These are phyloP conservation scores for Clarkia xantiana DNA, from an alignment of 345 rosid species.

Conservation along the genomic window DNA sequence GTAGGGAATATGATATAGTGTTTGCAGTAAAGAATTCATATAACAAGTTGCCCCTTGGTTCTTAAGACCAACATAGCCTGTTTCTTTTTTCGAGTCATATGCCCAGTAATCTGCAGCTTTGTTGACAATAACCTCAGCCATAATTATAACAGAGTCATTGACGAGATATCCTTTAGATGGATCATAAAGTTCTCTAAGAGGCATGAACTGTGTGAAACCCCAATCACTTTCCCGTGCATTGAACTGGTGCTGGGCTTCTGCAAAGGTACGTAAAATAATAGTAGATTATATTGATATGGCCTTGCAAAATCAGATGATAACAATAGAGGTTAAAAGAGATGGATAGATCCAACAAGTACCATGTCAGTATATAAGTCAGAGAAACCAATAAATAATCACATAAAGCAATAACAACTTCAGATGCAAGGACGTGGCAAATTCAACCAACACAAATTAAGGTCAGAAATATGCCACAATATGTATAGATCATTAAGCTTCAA, in stretches of 20 bases:
- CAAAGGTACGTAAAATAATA: slow-evolving; percentile 3
- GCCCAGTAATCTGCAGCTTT: slow-evolving; percentile 72
- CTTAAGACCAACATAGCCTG: slow-evolving; percentile 94
- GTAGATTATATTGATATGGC: background rate
- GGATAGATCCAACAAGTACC: too few relatives aligned
- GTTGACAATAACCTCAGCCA: slow-evolving; percentile 86
- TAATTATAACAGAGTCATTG: slow-evolving; percentile 62
- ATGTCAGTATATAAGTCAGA: too few relatives aligned
- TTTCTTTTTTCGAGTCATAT: slow-evolving; percentile 89
- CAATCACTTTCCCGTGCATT: slow-evolving; percentile 89
- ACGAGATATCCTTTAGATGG: slow-evolving; percentile 68
- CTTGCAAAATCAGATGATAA: too few relatives aligned
- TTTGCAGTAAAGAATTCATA: slow-evolving; percentile 92
- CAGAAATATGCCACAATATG: too few relatives aligned
- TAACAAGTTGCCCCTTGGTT: slow-evolving; percentile 99
- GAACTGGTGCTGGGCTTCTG: slow-evolving; percentile 92
- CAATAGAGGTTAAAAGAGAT: too few relatives aligned
- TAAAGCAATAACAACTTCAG: too few relatives aligned
- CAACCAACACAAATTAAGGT: too few relatives aligned
- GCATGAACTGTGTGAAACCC: slow-evolving; percentile 93
- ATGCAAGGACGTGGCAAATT: too few relatives aligned
- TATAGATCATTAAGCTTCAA: too few relatives aligned
- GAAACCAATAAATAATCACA: too few relatives aligned
- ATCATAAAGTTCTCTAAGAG: slow-evolving; percentile 84
- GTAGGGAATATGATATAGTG: slow-evolving; percentile 87